Percentiles rank a stretch among this genome's conserved stretches.
Evolutionary conservation across 108 stramenopile genomes (phyloP).

Genomic region (Skeletonema costatum): DNA sequence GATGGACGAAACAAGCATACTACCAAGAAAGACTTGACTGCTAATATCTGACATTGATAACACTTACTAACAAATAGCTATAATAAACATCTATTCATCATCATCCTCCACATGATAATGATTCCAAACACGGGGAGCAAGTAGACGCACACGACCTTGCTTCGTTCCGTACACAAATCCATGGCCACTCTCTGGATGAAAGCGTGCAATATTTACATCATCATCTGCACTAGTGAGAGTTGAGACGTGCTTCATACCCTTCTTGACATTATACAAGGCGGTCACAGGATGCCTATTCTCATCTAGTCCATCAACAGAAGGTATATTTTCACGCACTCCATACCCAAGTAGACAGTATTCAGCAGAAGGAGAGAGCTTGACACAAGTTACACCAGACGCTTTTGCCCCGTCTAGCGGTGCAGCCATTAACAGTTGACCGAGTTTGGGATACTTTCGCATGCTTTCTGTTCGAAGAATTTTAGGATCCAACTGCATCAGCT

Average conservation of each 20-base stretch:
- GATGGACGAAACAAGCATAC: slow-evolving; percentile 30
- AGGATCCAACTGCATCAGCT: slow-evolving; percentile 14
- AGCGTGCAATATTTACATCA: slow-evolving; percentile 97
- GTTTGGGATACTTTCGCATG: slow-evolving; percentile 57
- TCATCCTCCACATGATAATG: slow-evolving; percentile 58
- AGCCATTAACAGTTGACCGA: slow-evolving; percentile 79
- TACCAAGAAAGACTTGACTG: slow-evolving; percentile 3
- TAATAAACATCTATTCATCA: slow-evolving; percentile 8
- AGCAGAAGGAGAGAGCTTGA: slow-evolving; percentile 91
- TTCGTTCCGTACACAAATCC: slow-evolving; percentile 98
- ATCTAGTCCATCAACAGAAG: slow-evolving; percentile 42
- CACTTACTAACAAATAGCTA: not conserved
- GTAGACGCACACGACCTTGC: slow-evolving; percentile 87
- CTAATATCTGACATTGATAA: not conserved
- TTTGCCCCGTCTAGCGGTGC: slow-evolving; percentile 80
- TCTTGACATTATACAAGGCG: slow-evolving; percentile 71
- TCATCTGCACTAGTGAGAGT: slow-evolving; percentile 84
- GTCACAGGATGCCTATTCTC: slow-evolving; percentile 75
- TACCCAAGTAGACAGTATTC: slow-evolving; percentile 93
- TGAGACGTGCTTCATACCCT: slow-evolving; percentile 75
- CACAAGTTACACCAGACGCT: slow-evolving; percentile 89
- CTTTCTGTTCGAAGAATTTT: slow-evolving; percentile 42
- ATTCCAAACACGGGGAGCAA: slow-evolving; percentile 84
- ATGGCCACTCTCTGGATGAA: slow-evolving; percentile 93
- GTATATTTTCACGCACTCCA: slow-evolving; percentile 78